Evolutionary conservation across 2,329 filamentous ascomycete species (phyloP).

Genomic region (Davidsoniella virescens): DNA sequence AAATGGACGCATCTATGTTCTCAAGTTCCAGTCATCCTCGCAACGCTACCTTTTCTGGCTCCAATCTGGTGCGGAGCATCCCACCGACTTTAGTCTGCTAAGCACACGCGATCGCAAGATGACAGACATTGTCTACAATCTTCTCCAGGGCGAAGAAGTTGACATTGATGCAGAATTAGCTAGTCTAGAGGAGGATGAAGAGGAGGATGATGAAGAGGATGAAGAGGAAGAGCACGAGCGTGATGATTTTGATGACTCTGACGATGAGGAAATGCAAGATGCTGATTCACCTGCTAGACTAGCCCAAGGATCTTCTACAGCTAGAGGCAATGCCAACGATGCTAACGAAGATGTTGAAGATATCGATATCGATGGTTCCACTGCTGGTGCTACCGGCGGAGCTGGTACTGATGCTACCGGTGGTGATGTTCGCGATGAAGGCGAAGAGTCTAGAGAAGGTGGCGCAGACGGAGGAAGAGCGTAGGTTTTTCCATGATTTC

Average conservation of each 20-base stretch:
- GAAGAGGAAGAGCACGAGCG: conserved; percentile 37
- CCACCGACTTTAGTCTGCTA: conserved; percentile 58
- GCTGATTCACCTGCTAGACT: neutral
- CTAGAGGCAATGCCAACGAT: no score
- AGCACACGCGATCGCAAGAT: conserved; percentile 76
- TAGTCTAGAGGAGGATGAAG: conserved; percentile 31
- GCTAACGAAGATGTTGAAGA: conserved; percentile 18
- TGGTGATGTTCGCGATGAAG: conserved; percentile 81
- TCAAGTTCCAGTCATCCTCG: conserved; percentile 88
- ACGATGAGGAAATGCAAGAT: conserved; percentile 7
- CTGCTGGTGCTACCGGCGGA: conserved; percentile 51
- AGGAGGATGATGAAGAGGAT: conserved; percentile 55
- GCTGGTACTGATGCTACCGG: conserved; percentile 78
- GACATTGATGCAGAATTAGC: conserved; percentile 60
- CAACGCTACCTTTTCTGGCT: conserved; percentile 92
- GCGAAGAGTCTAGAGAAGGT: conserved; percentile 72
- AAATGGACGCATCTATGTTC: conserved; percentile 78
- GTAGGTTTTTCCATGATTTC: conserved; percentile 52
- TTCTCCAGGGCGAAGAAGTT: conserved; percentile 80
- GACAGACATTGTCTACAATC: conserved; percentile 66
- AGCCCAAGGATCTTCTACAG: no score
- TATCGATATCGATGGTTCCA: conserved; percentile 42
- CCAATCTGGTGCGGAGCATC: conserved; percentile 63
- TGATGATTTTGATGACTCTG: neutral
- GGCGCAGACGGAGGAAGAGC: conserved; percentile 96